These are phyloP conservation scores for Spinellus fusiger DNA, from an alignment of 192 early-diverging fungal genomes.

Conservation along the genomic window DNA sequence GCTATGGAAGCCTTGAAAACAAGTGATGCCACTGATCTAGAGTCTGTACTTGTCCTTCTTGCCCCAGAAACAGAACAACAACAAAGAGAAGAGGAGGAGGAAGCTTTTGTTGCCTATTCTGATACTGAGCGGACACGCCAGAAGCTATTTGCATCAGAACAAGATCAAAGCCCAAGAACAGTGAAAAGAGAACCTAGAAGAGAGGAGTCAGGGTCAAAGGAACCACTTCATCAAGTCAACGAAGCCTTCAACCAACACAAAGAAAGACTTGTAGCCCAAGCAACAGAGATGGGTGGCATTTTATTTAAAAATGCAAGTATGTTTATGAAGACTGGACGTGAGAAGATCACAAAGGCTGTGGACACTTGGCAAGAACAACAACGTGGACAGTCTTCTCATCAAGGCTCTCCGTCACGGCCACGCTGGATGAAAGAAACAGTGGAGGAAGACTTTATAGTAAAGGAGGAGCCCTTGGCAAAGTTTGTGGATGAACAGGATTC, in stretches of 20 bases:
- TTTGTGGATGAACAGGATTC: conserved; percentile 17
- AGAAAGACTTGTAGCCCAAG: conserved; percentile 47
- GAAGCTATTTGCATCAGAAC: conserved; percentile 3
- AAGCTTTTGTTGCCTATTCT: neutral
- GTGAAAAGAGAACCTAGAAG: neutral
- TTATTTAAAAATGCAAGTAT: conserved; percentile 63
- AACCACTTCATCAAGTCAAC: neutral
- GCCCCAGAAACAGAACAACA: conserved; percentile 22
- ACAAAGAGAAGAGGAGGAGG: neutral
- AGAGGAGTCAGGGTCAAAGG: neutral
- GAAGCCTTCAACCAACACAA: conserved; percentile 42
- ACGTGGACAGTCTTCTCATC: conserved; percentile 18
- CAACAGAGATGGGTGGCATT: conserved; percentile 53
- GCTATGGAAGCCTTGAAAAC: conserved; percentile 66
- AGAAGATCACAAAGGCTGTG: conserved; percentile 54
- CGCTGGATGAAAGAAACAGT: conserved; percentile 29
- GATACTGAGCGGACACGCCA: conserved; percentile 5
- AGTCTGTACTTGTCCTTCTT: conserved; percentile 45
- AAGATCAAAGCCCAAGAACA: neutral
- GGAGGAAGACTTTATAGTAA: neutral
- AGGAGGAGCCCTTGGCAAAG: conserved; percentile 5
- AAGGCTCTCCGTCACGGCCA: conserved; percentile 25
- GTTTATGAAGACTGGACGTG: conserved; percentile 54
- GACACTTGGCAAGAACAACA: conserved; percentile 50
- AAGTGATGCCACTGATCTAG: conserved; percentile 55